Base-by-base conservation (phyloP, 768 basidiomycete genomes). In the Solioccasus polychromus region DNA sequence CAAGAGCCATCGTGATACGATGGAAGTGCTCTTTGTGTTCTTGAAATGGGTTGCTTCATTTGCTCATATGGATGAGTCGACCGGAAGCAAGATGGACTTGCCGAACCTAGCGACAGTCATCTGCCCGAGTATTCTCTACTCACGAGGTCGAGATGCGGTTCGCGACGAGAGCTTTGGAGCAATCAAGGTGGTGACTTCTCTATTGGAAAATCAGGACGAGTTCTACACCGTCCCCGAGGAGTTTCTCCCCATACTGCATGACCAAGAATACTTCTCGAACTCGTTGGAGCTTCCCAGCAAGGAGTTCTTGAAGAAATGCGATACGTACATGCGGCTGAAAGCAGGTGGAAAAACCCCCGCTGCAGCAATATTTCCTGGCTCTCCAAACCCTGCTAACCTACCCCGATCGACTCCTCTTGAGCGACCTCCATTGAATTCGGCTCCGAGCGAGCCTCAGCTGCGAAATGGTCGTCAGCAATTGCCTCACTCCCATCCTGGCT, bases 11-110 rank as follows among this genome's bases (percentile, higher is more conserved):
- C 85, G 96, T 52, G 96, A 99, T 68, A 97, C 95, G 17, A 83
- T 96, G 81, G 96, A 99, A 68, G 91, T 96, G 40, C 72, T 99
- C 40, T 97, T 96, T 62, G 94, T 96, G 24, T 99, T 99, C 73
- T 77, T 99, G 54, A 96, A 97, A 69, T 99, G 96, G 96, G 96
- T 99, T 10, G 95, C 95, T 9, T 96, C 93, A 2, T 99, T 99
- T 65, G 92, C 96, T 39, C 95, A 99, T 68, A 83, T 94, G 73
- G 94, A 97, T 60, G 92, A 93, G 55, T 90, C 91, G 61, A 97
- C 95, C 0, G 94, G 94, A 32, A 94, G 90, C 70, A 94, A 95
- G 72, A 99, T 99, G 96, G 96, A 99, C 67, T 73, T 98, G 37
- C 77, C 77, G 15, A 99, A 99, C 66, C 77, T 99, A 54, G 92